Evolutionary conservation across 148 eudicot genomes (phyloP).

Genomic region (Vaccinium macrocarpon): DNA sequence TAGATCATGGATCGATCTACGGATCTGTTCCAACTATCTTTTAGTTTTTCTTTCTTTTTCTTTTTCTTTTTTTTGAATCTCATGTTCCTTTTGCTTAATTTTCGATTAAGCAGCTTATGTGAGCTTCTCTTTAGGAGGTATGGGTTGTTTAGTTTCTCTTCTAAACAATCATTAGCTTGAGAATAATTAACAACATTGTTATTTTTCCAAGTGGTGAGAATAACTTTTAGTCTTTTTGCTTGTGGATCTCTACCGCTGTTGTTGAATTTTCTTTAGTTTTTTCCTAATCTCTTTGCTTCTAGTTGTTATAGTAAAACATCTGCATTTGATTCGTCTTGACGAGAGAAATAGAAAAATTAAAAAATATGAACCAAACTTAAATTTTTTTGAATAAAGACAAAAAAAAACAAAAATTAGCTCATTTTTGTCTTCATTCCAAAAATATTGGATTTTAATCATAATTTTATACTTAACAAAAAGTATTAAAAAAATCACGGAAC

Average conservation of each 20-base stretch:
- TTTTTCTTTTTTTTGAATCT: not conserved
- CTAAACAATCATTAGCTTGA: not conserved
- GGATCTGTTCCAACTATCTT: not conserved
- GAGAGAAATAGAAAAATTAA: no score
- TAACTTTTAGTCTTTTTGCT: not conserved
- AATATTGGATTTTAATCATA: no score
- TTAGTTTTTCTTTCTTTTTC: not conserved
- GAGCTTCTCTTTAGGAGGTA: not conserved
- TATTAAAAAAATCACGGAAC: no score
- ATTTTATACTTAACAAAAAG: no score
- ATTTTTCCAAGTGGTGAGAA: not conserved
- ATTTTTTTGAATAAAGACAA: no score
- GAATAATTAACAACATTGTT: not conserved
- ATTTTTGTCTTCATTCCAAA: no score
- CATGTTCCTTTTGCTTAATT: not conserved
- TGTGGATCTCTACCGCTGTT: not conserved
- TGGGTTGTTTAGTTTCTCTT: not conserved
- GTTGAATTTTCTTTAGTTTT: not conserved
- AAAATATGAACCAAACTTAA: no score
- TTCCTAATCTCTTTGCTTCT: not conserved
- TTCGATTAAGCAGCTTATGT: not conserved
- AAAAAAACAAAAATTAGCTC: no score
- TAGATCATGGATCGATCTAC: not conserved
- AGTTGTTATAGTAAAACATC: not conserved
- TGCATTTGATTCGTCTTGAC: not conserved